Evolutionary conservation across 129 eudicot genomes (phyloP).

Genomic region (Tagetes patula): DNA sequence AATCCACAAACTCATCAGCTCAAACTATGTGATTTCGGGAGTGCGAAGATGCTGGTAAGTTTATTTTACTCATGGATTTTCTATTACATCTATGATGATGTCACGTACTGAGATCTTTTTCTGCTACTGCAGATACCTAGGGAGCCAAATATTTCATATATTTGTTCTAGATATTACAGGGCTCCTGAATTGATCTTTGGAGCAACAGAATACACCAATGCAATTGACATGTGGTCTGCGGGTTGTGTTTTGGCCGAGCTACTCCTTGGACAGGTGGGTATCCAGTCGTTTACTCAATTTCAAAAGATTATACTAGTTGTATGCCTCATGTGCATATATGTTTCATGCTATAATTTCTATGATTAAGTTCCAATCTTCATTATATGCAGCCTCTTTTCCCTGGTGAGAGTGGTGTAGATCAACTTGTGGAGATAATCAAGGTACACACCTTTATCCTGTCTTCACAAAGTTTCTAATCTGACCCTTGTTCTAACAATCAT

Average conservation of each 20-base stretch:
- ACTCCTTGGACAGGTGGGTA: constrained; percentile 77
- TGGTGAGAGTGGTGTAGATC: constrained; percentile 99
- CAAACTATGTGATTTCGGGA: constrained; percentile 92
- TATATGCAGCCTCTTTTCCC: constrained; percentile 90
- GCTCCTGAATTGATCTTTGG: constrained; percentile 97
- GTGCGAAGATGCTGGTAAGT: constrained; percentile 95
- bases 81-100: background rate
- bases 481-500: background rate
- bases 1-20: constrained; percentile 95
- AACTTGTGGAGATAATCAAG: constrained; percentile 91
- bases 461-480: background rate
- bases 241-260: constrained; percentile 98
- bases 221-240: constrained; percentile 98
- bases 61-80: background rate
- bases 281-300: background rate
- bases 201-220: constrained; percentile 95
- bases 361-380: constrained; percentile 8
- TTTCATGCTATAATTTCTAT: background rate
- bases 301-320: too few relatives aligned
- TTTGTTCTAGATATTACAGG: constrained; percentile 92
- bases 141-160: constrained; percentile 94
- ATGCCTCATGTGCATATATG: background rate
- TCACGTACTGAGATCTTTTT: constrained; percentile 7
- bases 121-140: constrained; percentile 62
- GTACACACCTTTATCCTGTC: constrained; percentile 25